phyloP scores from a whole-genome alignment of 495 filamentous ascomycete genomes.

The Lasiosphaeris hirsuta region DNA sequence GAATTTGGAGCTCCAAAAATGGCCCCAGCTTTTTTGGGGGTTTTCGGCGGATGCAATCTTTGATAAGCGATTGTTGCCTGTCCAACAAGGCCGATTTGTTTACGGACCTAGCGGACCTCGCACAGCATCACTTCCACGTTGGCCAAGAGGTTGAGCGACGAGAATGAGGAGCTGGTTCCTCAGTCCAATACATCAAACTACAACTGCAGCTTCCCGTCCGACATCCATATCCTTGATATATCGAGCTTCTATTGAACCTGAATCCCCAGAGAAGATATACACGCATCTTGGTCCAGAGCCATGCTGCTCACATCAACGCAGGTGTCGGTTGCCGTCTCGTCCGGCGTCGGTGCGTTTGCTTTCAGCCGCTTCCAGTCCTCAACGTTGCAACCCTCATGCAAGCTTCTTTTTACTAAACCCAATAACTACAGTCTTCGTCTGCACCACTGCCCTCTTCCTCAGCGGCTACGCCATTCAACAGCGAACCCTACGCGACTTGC shows the following conservation, averaged over 20 bases:
- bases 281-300: background rate
- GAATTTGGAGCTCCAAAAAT: background rate
- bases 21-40: slow-evolving; percentile 1
- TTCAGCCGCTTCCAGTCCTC: slow-evolving; percentile 30
- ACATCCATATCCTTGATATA: too few species aligned
- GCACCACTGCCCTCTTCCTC: slow-evolving; percentile 50
- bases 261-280: background rate
- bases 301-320: slow-evolving; percentile 53
- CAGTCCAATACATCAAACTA: too few species aligned
- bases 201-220: too few species aligned
- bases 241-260: too few species aligned
- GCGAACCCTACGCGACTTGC: slow-evolving; percentile 48
- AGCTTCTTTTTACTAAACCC: background rate
- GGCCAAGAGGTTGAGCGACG: too few species aligned
- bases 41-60: slow-evolving; percentile 9
- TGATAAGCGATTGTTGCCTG: slow-evolving; percentile 31
- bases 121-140: background rate
- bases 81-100: slow-evolving; percentile 12
- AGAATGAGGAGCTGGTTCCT: too few species aligned
- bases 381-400: background rate
- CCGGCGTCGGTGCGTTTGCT: slow-evolving; percentile 42
- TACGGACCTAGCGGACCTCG: background rate
- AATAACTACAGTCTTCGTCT: slow-evolving; percentile 41
- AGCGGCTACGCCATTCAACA: slow-evolving; percentile 55
- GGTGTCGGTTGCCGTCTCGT: slow-evolving; percentile 50